Conservation (phyloP, 345 rosid species). For the Pugionium cornutum region DNA sequence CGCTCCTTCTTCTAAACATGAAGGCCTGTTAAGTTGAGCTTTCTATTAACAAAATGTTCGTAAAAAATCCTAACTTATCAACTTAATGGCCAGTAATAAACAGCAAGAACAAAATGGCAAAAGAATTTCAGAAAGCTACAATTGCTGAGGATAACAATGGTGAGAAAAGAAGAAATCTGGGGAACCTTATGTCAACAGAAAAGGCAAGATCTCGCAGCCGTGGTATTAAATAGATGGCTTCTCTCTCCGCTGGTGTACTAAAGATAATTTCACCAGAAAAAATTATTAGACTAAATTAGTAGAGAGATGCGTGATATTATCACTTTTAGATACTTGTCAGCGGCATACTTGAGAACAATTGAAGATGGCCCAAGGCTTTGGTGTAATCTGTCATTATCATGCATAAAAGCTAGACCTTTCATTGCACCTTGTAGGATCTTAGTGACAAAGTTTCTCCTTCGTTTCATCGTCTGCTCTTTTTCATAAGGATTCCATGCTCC, state of each 20-base stretch:
- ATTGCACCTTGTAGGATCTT: constrained; percentile 74
- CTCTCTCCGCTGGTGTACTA: constrained; percentile 76
- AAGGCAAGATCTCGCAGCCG: constrained; percentile 89
- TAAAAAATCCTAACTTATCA: not conserved
- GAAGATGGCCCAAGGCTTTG: constrained; percentile 98
- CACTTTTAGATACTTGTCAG: constrained; percentile 21
- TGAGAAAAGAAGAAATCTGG: constrained; percentile 20
- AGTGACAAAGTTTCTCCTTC: constrained; percentile 59
- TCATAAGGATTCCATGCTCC: constrained; percentile 70
- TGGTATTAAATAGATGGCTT: constrained; percentile 73
- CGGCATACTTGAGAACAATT: constrained; percentile 73
- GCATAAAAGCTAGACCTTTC: constrained; percentile 86
- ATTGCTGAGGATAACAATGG: constrained; percentile 13
- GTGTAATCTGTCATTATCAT: constrained; percentile 79
- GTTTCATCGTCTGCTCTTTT: constrained; percentile 50
- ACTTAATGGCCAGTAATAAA: constrained; percentile 6
- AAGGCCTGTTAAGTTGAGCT: constrained; percentile 44
- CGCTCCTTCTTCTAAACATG: constrained; percentile 54
- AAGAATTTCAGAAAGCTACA: constrained; percentile 13
- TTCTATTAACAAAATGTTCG: constrained; percentile 23
- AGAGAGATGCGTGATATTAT: constrained; percentile 13
- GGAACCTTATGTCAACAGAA: constrained; percentile 82
- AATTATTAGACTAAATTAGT: constrained; percentile 15
- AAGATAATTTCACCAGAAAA: constrained; percentile 14
- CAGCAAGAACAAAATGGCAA: constrained; percentile 23